Conservation (phyloP, 2,329 filamentous ascomycete species). For the Periconia macrospinosa region DNA sequence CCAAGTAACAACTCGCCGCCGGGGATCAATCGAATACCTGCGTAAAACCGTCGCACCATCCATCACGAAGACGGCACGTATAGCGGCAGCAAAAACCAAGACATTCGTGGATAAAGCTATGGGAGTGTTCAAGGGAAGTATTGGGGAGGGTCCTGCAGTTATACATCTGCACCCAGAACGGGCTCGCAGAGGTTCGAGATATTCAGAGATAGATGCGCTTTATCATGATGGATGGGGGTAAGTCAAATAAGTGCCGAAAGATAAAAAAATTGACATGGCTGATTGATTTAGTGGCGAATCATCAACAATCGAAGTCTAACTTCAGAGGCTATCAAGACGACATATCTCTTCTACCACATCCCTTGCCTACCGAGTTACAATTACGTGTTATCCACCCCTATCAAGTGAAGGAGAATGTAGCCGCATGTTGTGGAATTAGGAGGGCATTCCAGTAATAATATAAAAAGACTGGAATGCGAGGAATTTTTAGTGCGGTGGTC, state of each 20-base stretch:
- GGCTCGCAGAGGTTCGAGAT: slow-evolving; percentile 1
- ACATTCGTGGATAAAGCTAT: background rate
- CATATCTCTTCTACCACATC: background rate
- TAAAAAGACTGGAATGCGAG: too few species aligned
- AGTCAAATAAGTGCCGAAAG: background rate
- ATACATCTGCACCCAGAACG: background rate
- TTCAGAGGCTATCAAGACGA: background rate
- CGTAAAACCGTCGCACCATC: background rate
- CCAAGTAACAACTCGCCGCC: background rate
- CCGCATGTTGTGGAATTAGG: too few species aligned
- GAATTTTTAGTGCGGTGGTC: too few species aligned
- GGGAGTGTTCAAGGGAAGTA: background rate
- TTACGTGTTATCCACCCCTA: background rate
- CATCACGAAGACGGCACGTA: slow-evolving; percentile 1
- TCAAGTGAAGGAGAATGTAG: too few species aligned
- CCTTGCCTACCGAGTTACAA: background rate
- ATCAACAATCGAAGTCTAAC: background rate
- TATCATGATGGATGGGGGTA: slow-evolving; percentile 1
- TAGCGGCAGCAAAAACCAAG: slow-evolving; percentile 3
- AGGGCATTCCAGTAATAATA: too few species aligned
- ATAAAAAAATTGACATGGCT: background rate
- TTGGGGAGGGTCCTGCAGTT: background rate
- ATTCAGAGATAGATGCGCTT: slow-evolving; percentile 3
- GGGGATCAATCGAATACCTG: slow-evolving; percentile 1
- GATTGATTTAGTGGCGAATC: background rate